Evolutionary conservation across 1,139 yeast genomes (phyloP).

Genomic region (Suhomyces anneliseae): DNA sequence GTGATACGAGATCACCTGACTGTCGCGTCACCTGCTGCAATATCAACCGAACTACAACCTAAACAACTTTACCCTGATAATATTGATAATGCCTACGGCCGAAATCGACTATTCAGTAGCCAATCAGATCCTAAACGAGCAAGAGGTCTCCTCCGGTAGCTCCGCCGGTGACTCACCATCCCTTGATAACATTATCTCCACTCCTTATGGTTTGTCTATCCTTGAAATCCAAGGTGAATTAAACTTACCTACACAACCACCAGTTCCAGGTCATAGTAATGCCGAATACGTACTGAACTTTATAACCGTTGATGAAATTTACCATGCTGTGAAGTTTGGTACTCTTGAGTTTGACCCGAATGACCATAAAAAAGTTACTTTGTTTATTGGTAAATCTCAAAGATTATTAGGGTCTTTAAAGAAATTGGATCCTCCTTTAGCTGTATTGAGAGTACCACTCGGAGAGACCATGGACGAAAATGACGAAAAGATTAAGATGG

Average conservation of each 20-base stretch:
- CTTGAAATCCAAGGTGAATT: slow-evolving; percentile 75
- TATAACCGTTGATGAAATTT: slow-evolving; percentile 35
- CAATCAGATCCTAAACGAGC: slow-evolving; percentile 17
- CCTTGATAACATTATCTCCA: slow-evolving; percentile 32
- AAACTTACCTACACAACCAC: slow-evolving; percentile 49
- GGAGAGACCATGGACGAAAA: slow-evolving; percentile 5
- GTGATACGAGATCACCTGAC: background rate
- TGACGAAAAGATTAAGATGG: slow-evolving; percentile 36
- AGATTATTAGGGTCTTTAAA: slow-evolving; percentile 59
- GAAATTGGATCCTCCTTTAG: slow-evolving; percentile 60
- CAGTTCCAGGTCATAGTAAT: slow-evolving; percentile 21
- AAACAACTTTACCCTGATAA: background rate
- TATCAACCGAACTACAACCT: background rate
- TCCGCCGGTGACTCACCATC: background rate
- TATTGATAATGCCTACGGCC: slow-evolving; percentile 18
- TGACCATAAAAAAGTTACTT: slow-evolving; percentile 48
- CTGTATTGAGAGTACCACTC: slow-evolving; percentile 49
- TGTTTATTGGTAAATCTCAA: slow-evolving; percentile 67
- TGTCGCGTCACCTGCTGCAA: background rate
- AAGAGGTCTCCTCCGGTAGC: background rate
- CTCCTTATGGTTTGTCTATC: slow-evolving; percentile 58
- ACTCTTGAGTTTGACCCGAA: slow-evolving; percentile 49
- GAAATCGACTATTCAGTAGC: slow-evolving; percentile 33
- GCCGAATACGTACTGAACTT: slow-evolving; percentile 27
- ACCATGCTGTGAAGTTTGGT: slow-evolving; percentile 60